phyloP scores from a whole-genome alignment of 352 stramenopile species.

The Phytophthora idaei region DNA sequence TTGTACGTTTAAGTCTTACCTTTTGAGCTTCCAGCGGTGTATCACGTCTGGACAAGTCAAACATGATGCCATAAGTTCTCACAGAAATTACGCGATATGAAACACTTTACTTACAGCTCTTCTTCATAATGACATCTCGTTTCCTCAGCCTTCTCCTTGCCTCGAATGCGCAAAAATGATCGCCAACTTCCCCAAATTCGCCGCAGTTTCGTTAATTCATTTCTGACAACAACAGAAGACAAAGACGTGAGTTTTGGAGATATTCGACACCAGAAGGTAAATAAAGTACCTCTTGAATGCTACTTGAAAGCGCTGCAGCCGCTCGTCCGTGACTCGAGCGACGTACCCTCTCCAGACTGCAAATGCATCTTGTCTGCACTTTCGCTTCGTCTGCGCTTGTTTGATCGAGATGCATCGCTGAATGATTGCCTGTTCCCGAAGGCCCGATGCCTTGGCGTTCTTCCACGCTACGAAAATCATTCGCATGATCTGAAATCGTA shows the following conservation, averaged over 20 bases:
- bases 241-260: background rate
- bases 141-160: conserved; percentile 61
- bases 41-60: conserved; percentile 34
- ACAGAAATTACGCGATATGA: background rate
- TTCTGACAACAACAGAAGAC: conserved; percentile 28
- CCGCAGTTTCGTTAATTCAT: conserved; percentile 51
- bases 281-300: conserved; percentile 48
- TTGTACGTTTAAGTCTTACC: conserved; percentile 15
- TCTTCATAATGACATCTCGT: conserved; percentile 61
- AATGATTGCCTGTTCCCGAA: conserved; percentile 60
- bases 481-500: conserved; percentile 69
- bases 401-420: conserved; percentile 71
- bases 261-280: background rate
- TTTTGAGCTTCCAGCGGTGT: conserved; percentile 52
- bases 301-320: conserved; percentile 62
- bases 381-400: conserved; percentile 56
- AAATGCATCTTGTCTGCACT: conserved; percentile 56
- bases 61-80: background rate
- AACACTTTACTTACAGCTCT: conserved; percentile 44
- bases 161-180: conserved; percentile 53
- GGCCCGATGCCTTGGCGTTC: conserved; percentile 55
- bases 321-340: conserved; percentile 57
- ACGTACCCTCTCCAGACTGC: conserved; percentile 65
- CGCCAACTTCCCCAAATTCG: conserved; percentile 57
- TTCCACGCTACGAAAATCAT: conserved; percentile 85